phyloP scores from a whole-genome alignment of 306 rosid species.

The Acacia crassicarpa region DNA sequence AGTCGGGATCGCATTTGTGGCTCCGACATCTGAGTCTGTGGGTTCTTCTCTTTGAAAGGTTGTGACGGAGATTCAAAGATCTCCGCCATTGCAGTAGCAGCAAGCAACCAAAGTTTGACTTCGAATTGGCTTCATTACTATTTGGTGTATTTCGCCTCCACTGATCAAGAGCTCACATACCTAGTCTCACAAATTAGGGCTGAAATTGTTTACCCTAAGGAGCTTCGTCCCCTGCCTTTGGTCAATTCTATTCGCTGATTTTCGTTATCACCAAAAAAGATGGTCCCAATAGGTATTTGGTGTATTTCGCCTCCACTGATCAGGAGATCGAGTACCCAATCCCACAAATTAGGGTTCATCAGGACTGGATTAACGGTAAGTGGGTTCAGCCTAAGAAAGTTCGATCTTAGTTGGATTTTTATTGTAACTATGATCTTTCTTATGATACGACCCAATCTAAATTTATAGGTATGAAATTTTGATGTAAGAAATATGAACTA shows the following conservation, averaged over 20 bases:
- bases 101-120: background rate
- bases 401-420: background rate
- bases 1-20: constrained; percentile 9
- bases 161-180: no score
- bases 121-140: background rate
- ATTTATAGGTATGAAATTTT: no score
- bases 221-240: constrained; percentile 44
- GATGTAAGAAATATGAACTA: no score
- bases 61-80: constrained; percentile 45
- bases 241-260: background rate
- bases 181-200: no score
- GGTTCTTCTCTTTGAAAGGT: constrained; percentile 13
- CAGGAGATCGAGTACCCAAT: constrained; percentile 16
- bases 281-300: constrained; percentile 3
- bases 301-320: constrained; percentile 11
- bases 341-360: constrained; percentile 28
- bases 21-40: constrained; percentile 10
- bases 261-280: background rate
- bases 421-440: background rate
- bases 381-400: constrained; percentile 27
- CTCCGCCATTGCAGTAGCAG: constrained; percentile 56
- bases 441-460: background rate
- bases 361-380: constrained; percentile 31
- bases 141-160: background rate
- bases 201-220: constrained; percentile 24